phyloP scores from a whole-genome alignment of 2,329 filamentous ascomycete species.

The Chrysoporthe puriensis region DNA sequence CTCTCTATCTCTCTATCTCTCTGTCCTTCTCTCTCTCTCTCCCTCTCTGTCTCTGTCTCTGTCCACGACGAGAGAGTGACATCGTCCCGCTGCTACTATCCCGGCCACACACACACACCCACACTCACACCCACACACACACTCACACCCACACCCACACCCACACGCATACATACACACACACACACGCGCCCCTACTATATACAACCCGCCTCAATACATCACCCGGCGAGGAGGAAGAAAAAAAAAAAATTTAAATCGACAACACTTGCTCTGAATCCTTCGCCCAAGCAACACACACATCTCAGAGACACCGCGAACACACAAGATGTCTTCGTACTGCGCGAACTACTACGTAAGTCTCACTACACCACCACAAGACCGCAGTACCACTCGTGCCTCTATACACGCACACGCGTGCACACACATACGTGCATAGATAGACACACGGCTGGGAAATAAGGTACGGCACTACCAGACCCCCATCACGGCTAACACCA shows the following conservation, averaged over 20 bases:
- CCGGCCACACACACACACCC: neutral
- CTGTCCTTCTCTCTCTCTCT: neutral
- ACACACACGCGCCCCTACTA: neutral
- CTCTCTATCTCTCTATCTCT: no score
- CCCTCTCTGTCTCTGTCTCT: neutral
- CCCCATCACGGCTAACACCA: neutral
- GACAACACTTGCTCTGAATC: neutral
- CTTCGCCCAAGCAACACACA: no score
- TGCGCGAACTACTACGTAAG: slow-evolving; percentile 45
- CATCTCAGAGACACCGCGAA: neutral
- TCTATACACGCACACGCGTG: no score
- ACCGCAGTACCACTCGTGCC: neutral
- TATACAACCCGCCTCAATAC: neutral
- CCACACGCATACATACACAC: neutral
- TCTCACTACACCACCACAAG: neutral
- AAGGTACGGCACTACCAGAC: no score
- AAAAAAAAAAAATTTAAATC: neutral
- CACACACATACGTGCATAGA: neutral
- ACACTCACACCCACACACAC: no score
- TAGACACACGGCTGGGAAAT: no score
- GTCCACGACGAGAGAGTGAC: neutral
- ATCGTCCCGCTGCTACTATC: neutral
- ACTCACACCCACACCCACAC: neutral
- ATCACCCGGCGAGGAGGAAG: no score
- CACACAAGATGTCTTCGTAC: slow-evolving; percentile 38